A percentile compares a stretch with the other conserved stretches of the same genome.
Conservation (phyloP, 495 filamentous ascomycete genomes). For the Aspergillus leporis region DNA sequence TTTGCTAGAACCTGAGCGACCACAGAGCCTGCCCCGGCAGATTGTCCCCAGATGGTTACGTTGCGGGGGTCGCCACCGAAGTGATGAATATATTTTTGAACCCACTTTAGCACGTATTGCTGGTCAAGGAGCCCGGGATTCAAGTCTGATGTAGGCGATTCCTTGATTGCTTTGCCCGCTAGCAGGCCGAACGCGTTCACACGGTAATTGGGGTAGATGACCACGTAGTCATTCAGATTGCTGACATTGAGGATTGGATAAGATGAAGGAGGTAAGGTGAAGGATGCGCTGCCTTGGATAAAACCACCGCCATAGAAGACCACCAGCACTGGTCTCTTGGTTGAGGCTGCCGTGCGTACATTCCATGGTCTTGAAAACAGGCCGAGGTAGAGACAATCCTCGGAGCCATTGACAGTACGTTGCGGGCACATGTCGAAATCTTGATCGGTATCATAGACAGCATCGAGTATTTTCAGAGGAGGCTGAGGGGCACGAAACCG, state of each 20-base stretch:
- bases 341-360: conserved; percentile 11
- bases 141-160: conserved; percentile 47
- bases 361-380: conserved; percentile 60
- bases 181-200: conserved; percentile 62
- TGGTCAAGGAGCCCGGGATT: conserved; percentile 53
- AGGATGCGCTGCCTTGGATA: conserved; percentile 56
- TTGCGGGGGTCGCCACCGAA: conserved; percentile 52
- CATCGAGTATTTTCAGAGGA: conserved; percentile 44
- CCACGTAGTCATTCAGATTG: conserved; percentile 47
- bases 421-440: conserved; percentile 60
- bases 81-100: conserved; percentile 50
- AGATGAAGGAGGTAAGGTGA: conserved; percentile 53
- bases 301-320: conserved; percentile 64
- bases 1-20: conserved; percentile 55
- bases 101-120: conserved; percentile 54
- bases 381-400: conserved; percentile 63
- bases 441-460: conserved; percentile 57
- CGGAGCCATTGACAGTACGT: conserved; percentile 57
- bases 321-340: conserved; percentile 56
- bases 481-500: conserved; percentile 59
- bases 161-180: conserved; percentile 51
- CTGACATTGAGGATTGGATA: conserved; percentile 58
- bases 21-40: conserved; percentile 57
- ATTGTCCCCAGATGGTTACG: conserved; percentile 55
- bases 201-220: conserved; percentile 56